A percentile compares a stretch with the other conserved stretches of the same genome.
Evolutionary conservation across 257 asterid species (phyloP).

Genomic region (Lycium barbarum): DNA sequence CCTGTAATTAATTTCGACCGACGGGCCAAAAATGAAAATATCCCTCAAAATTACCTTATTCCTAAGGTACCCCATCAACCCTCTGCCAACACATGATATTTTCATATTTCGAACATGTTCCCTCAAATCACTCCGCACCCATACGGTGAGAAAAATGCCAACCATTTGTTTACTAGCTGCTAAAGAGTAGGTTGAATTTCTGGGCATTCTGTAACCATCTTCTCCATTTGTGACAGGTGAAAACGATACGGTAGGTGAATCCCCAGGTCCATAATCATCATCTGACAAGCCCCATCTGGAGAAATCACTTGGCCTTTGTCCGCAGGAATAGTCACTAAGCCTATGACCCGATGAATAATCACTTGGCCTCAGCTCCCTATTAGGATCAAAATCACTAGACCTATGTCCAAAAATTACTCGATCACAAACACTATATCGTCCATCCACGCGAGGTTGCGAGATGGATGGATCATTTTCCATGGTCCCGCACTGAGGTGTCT

Average conservation of each 20-base stretch:
- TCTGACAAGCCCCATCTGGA: conserved; percentile 66
- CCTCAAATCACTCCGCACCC: conserved; percentile 39
- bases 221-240: conserved; percentile 61
- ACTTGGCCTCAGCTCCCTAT: conserved; percentile 56
- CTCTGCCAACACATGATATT: conserved; percentile 45
- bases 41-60: conserved; percentile 35
- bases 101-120: conserved; percentile 36
- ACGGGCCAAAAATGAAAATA: too few relatives aligned
- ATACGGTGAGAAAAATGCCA: conserved; percentile 43
- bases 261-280: conserved; percentile 65
- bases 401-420: conserved; percentile 61
- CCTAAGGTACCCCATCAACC: conserved; percentile 45
- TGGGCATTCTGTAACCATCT: conserved; percentile 55
- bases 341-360: conserved; percentile 67
- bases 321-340: conserved; percentile 61
- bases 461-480: conserved; percentile 57
- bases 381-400: conserved; percentile 64
- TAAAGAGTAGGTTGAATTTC: conserved; percentile 35
- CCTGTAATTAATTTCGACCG: too few relatives aligned
- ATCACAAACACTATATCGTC: conserved; percentile 83
- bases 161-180: conserved; percentile 47
- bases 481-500: conserved; percentile 68
- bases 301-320: conserved; percentile 85
- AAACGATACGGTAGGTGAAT: conserved; percentile 52
- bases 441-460: conserved; percentile 67